Evolutionary conservation across 768 basidiomycete genomes (phyloP).

Genomic region (Leucosporidium scottii): DNA sequence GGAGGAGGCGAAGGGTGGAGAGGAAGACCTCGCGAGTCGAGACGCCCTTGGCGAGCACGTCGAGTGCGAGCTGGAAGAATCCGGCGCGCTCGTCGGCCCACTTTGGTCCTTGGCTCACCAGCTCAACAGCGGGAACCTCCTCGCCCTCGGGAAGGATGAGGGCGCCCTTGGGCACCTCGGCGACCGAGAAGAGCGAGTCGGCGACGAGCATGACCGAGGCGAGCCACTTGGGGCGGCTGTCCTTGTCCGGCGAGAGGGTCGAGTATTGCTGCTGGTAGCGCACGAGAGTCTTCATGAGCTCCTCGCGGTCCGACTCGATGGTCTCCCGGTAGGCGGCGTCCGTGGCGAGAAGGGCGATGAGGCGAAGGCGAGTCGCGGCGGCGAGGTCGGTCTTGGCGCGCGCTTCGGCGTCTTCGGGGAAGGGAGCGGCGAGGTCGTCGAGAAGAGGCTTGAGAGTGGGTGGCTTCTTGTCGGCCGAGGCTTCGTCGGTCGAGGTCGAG

Average conservation of each 20-base stretch:
- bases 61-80: conserved; percentile 69
- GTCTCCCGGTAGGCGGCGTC: conserved; percentile 53
- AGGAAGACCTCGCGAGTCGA: conserved; percentile 74
- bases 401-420: conserved; percentile 33
- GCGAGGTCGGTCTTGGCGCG: conserved; percentile 52
- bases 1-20: conserved; percentile 71
- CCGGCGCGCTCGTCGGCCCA: conserved; percentile 57
- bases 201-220: conserved; percentile 75
- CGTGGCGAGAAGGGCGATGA: conserved; percentile 73
- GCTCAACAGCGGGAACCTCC: conserved; percentile 40
- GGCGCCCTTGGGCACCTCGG: conserved; percentile 63
- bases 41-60: conserved; percentile 58
- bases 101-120: conserved; percentile 52
- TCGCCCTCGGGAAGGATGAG: conserved; percentile 66
- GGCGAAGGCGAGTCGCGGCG: conserved; percentile 70
- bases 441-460: conserved; percentile 65
- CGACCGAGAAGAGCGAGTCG: conserved; percentile 69
- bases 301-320: conserved; percentile 27
- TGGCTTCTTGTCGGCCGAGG: conserved; percentile 46
- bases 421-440: conserved; percentile 64
- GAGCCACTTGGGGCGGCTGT: conserved; percentile 71
- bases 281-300: conserved; percentile 30
- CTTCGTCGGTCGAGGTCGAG: conserved; percentile 40
- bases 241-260: conserved; percentile 26
- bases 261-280: conserved; percentile 20